Base-by-base conservation (phyloP, 2,329 filamentous ascomycete genomes). In the Aspergillus amoenus region DNA sequence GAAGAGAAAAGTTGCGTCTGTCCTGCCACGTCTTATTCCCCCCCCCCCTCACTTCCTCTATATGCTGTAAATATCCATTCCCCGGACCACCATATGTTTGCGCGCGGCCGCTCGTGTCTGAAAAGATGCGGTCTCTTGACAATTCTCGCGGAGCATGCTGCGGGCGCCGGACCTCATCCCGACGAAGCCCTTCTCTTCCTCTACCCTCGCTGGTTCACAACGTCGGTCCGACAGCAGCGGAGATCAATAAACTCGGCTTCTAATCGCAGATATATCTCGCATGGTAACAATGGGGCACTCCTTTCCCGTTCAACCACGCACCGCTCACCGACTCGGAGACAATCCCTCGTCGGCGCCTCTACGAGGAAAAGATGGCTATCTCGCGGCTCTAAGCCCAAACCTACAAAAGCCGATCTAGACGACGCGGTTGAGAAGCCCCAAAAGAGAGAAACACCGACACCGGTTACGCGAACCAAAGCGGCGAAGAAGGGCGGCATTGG, bases 121-220 rank as follows among this genome's bases (percentile, higher is more conserved):
- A 70, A 73, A 69, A 73, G 72, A 67, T 74, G 70, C 65, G 69
- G 66, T 63, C 56, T 74, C 57, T 67, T 66, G 58, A 65, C 68
- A 60, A 61, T 72, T 62, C 64, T 72, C 59, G 43, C 34, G 21
- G 72, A 77, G 64, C 71, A 65, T 58, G 64, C 70, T 62, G 66
- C 68, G n/a, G 12, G 47, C 43, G 17, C 68, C 24, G 30, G 21
- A 13, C 11, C 53, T 64, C 66, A 70, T 64, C 62, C 73, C 60
- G 71, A 75, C 64, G 76, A 79, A 63, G 76, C 76, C 59, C 66
- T 79, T 45, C 69, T 76, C 15, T 79, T 79, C 57, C 74, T 79
- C 37, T 79, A 79, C 62, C 77, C 77, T 52, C 71, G 67, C 60
- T 78, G 73, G 72, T 67, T 70, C 56, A 64, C 70, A 13, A 70